phyloP scores from a whole-genome alignment of 2,329 filamentous ascomycete genomes.

The Penicillium sp. region DNA sequence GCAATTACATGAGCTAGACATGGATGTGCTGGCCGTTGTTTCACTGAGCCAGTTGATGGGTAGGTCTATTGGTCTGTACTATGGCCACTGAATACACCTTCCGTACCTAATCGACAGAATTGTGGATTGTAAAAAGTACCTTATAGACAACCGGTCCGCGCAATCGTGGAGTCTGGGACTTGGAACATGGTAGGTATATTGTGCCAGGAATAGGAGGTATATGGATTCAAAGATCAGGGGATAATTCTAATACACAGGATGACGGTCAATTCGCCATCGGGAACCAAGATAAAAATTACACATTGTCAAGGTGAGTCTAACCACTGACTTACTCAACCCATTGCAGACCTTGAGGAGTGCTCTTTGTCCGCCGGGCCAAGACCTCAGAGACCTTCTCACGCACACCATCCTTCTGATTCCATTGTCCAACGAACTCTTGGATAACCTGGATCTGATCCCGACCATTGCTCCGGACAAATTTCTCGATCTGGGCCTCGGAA shows the following conservation, averaged over 20 bases:
- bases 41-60: too few relatives aligned
- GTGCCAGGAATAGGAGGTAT: constrained; percentile 1
- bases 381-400: constrained; percentile 69
- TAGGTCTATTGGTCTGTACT: too few relatives aligned
- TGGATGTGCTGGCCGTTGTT: too few relatives aligned
- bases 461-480: constrained; percentile 44
- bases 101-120: too few relatives aligned
- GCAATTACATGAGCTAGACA: too few relatives aligned
- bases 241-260: constrained; percentile 25
- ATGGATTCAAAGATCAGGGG: constrained; percentile 14
- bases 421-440: constrained; percentile 61
- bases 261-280: constrained; percentile 6
- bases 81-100: too few relatives aligned
- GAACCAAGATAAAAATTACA: constrained; percentile 22
- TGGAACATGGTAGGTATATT: background rate
- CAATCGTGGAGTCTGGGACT: too few relatives aligned
- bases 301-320: constrained; percentile 11
- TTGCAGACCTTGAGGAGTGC: constrained; percentile 44
- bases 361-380: constrained; percentile 61
- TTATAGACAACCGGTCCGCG: too few relatives aligned
- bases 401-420: constrained; percentile 68
- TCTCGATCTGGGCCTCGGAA: constrained; percentile 59
- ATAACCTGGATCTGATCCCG: constrained; percentile 61
- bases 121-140: too few relatives aligned
- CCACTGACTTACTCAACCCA: constrained; percentile 26